A percentile compares a stretch with the other conserved stretches of the same genome.
These are phyloP conservation scores for Pyrenophora seminiperda DNA, from an alignment of 2,329 filamentous ascomycete species.

Conservation along the genomic window DNA sequence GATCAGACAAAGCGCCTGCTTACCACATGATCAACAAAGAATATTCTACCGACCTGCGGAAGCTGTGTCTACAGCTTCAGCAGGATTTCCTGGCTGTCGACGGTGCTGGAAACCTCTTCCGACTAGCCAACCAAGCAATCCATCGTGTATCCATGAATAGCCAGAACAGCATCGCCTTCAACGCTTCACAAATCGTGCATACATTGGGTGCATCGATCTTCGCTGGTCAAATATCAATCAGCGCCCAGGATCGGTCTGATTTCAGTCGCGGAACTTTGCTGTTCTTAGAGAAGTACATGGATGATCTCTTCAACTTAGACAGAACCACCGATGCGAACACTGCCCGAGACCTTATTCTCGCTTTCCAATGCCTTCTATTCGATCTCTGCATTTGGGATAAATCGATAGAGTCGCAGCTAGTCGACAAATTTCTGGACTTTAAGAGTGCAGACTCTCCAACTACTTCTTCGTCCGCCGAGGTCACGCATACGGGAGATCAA, in stretches of 20 bases:
- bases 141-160: slow-evolving; percentile 21
- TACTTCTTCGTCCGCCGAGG: slow-evolving; percentile 12
- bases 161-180: slow-evolving; percentile 27
- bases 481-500: not conserved
- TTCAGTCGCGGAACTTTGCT: slow-evolving; percentile 28
- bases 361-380: slow-evolving; percentile 28
- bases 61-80: slow-evolving; percentile 28
- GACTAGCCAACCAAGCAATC: slow-evolving; percentile 28
- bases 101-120: slow-evolving; percentile 35
- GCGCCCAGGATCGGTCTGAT: slow-evolving; percentile 22
- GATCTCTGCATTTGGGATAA: slow-evolving; percentile 38
- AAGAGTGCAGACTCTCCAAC: slow-evolving; percentile 32
- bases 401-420: slow-evolving; percentile 29
- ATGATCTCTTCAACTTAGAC: slow-evolving; percentile 35
- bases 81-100: slow-evolving; percentile 31
- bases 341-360: slow-evolving; percentile 33
- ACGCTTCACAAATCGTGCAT: slow-evolving; percentile 25
- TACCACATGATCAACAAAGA: slow-evolving; percentile 39
- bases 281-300: slow-evolving; percentile 38
- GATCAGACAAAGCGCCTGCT: slow-evolving; percentile 27
- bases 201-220: slow-evolving; percentile 32
- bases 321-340: slow-evolving; percentile 33
- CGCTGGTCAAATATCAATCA: slow-evolving; percentile 11
- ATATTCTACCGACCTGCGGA: slow-evolving; percentile 27
- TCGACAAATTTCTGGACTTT: slow-evolving; percentile 33